These are phyloP conservation scores for Letharia columbiana DNA, from an alignment of 495 filamentous ascomycete species.

Conservation along the genomic window DNA sequence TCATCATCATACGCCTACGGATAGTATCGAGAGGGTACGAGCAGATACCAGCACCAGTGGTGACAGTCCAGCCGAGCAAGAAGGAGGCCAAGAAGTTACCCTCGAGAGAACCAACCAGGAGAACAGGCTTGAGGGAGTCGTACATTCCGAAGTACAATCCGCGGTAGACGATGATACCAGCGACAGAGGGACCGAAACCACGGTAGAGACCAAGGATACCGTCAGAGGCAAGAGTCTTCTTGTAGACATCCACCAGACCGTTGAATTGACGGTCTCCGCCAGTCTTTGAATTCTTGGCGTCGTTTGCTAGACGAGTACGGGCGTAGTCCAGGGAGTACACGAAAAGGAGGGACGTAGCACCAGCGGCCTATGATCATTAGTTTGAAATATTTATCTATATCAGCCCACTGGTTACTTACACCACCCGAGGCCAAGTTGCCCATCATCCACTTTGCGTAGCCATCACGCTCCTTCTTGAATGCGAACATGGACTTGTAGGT, in stretches of 20 bases:
- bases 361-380: slow-evolving; percentile 63
- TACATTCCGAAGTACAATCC: slow-evolving; percentile 99
- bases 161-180: slow-evolving; percentile 99
- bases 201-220: slow-evolving; percentile 99
- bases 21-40: slow-evolving; percentile 99
- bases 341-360: slow-evolving; percentile 99
- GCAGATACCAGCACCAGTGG: slow-evolving; percentile 99
- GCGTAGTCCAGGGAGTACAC: slow-evolving; percentile 99
- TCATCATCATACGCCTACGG: slow-evolving; percentile 99
- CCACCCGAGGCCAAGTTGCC: slow-evolving; percentile 99
- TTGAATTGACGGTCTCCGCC: slow-evolving; percentile 99
- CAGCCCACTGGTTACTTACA: slow-evolving; percentile 52
- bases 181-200: slow-evolving; percentile 99
- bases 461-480: slow-evolving; percentile 99
- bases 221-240: slow-evolving; percentile 97
- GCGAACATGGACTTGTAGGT: slow-evolving; percentile 99
- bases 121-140: slow-evolving; percentile 98
- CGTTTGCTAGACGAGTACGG: slow-evolving; percentile 99
- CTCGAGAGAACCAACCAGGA: slow-evolving; percentile 84
- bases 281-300: slow-evolving; percentile 93
- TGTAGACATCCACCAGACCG: slow-evolving; percentile 97
- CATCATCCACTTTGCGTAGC: slow-evolving; percentile 98
- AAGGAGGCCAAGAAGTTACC: slow-evolving; percentile 99
- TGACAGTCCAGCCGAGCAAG: slow-evolving; percentile 97
- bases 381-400: slow-evolving; percentile 9